phyloP scores from a whole-genome alignment of 495 filamentous ascomycete genomes.

The Barbatosphaeria neglecta region DNA sequence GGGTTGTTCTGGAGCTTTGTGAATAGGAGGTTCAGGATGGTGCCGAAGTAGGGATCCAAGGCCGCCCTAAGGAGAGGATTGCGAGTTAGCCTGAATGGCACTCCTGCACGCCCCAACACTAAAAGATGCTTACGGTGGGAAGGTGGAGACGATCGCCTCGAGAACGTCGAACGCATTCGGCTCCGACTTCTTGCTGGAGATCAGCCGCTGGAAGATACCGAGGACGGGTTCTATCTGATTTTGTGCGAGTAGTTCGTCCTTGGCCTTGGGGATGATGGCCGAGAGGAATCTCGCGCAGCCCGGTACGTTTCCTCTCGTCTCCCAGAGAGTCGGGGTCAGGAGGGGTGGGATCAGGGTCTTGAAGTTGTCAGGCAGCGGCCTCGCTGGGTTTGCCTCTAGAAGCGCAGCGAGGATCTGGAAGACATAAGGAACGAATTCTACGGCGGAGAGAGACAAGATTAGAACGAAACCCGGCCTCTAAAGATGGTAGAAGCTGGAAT shows the following conservation, averaged over 20 bases:
- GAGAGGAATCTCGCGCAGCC: slow-evolving; percentile 77
- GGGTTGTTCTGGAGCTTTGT: slow-evolving; percentile 63
- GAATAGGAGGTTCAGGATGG: slow-evolving; percentile 71
- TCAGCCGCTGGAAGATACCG: slow-evolving; percentile 83
- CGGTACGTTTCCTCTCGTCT: slow-evolving; percentile 82
- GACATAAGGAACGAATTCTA: slow-evolving; percentile 92
- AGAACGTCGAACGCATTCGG: slow-evolving; percentile 78
- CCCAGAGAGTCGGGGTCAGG: slow-evolving; percentile 70
- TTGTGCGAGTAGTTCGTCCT: slow-evolving; percentile 56
- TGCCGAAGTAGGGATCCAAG: slow-evolving; percentile 64
- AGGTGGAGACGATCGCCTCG: slow-evolving; percentile 60
- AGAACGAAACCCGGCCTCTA: slow-evolving; percentile 4
- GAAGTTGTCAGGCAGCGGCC: slow-evolving; percentile 62
- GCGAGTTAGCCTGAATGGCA: slow-evolving; percentile 12
- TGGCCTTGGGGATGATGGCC: slow-evolving; percentile 67
- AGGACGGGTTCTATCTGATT: slow-evolving; percentile 66
- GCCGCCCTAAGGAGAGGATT: slow-evolving; percentile 29
- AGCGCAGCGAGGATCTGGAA: slow-evolving; percentile 91
- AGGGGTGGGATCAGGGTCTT: slow-evolving; percentile 62
- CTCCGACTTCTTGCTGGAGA: slow-evolving; percentile 63
- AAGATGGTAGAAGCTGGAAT: background rate
- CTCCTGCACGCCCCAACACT: background rate
- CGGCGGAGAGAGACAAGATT: background rate
- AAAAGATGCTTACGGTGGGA: slow-evolving; percentile 47
- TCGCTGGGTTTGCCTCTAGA: slow-evolving; percentile 68